Percentiles rank a stretch among this genome's conserved stretches.
Conservation (phyloP, 176 grass and related monocot species). For the Dactylis glomerata region DNA sequence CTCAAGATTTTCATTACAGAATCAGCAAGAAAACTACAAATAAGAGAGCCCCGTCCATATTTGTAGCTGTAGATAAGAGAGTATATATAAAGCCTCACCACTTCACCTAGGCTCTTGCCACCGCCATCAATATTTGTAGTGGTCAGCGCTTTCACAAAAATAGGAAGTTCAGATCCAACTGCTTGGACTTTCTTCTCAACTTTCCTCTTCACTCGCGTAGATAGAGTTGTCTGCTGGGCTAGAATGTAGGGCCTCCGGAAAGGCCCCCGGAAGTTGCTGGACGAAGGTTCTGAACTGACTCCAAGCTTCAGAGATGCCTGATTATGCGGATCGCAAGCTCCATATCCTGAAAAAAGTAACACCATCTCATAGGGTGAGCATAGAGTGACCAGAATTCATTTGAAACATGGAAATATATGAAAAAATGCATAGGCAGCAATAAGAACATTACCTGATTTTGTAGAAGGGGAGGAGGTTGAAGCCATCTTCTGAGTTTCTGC, state of each 20-base stretch:
- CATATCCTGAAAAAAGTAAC: not conserved
- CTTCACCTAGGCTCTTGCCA: not conserved
- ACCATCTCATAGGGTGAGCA: not conserved
- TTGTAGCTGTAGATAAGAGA: not conserved
- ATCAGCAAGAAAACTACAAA: not conserved
- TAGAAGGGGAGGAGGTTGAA: not conserved
- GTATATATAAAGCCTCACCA: not conserved
- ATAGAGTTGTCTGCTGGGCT: not conserved
- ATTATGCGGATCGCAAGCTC: not conserved
- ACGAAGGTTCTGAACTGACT: not conserved
- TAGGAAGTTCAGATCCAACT: not conserved
- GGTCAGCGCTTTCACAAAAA: not conserved
- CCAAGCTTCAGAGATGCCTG: not conserved
- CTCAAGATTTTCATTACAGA: not conserved
- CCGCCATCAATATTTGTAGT: not conserved
- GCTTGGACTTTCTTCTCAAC: constrained; percentile 4
- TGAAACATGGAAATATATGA: not conserved
- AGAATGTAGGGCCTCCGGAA: not conserved
- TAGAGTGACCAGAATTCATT: not conserved
- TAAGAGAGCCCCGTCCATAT: not conserved
- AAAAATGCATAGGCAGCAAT: not conserved
- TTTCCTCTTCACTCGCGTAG: not conserved
- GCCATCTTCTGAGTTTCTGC: not conserved
- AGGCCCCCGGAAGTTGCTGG: not conserved
- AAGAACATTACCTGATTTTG: not conserved